Base-by-base conservation (phyloP, 768 basidiomycete species). In the Hericium erinaceus region DNA sequence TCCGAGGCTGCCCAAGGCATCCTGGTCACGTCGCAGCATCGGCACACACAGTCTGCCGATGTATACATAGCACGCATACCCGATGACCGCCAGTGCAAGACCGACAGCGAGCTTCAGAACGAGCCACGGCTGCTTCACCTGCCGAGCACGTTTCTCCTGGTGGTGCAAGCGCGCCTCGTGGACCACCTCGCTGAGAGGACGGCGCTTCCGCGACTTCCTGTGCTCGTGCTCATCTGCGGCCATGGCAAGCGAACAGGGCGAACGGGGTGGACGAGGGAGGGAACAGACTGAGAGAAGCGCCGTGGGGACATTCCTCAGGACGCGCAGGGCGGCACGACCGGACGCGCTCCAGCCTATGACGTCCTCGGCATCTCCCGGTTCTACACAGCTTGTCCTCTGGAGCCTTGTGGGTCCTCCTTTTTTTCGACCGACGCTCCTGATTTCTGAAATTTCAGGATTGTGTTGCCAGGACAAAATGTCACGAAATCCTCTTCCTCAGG, bases 41-140 rank as follows among this genome's bases (percentile, higher is more conserved):
- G 84, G 81, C 39, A 82, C 73, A 65, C 85, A 87, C 7, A 93
- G 76, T 55, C 84, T 71, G 0, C 77, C 88, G 24, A 89, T 77
- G 66, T 92, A 92, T 2, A 93, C 92, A 67, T 95, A 95, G 24
- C 70, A 74, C 4, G 84, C 66, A 69, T 92, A 93, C 1, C 71
- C 82, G 59, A 84, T 77, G 57, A 93, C 73, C 0, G 74, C 85
- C 20, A 80, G 15, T 0, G 83, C 78, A 2, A 93, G 53, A 4
- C 71, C 76, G 26, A 92, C 75, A 64, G 83, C 74, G 39, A 89
- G 63, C 74, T 93, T 93, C 68, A 78, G 80, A 24, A 80, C 75
- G 52, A 87, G 71, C 89, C 89, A 92, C 56, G 89, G 85, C 59
- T 87, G 87, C 7, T 69, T 68, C 52, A 74, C 66, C n/a, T 10